Evolutionary conservation across 345 rosid species (phyloP).

Genomic region (Adansonia digitata): DNA sequence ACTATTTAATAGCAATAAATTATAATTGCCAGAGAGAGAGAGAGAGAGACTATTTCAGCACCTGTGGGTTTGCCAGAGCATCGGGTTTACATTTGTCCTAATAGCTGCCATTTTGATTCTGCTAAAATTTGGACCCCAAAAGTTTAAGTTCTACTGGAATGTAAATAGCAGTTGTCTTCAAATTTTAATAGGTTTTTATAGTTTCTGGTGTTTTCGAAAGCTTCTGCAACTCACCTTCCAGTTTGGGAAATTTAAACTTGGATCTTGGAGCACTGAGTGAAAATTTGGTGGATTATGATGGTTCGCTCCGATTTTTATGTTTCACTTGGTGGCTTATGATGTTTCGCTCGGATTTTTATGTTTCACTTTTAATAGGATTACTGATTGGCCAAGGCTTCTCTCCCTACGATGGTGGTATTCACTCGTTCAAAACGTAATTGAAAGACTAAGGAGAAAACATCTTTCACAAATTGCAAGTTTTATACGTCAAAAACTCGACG

Average conservation of each 20-base stretch:
- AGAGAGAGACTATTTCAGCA: constrained; percentile 15
- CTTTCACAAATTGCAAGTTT: too few relatives aligned
- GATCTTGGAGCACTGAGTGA: not conserved
- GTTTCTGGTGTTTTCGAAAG: not conserved
- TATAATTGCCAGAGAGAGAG: not conserved
- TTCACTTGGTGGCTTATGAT: too few relatives aligned
- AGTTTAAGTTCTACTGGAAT: constrained; percentile 13
- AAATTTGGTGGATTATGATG: too few relatives aligned
- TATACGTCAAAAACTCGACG: too few relatives aligned
- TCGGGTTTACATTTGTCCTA: too few relatives aligned
- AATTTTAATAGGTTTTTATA: not conserved
- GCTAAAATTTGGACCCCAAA: too few relatives aligned
- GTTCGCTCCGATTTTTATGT: too few relatives aligned
- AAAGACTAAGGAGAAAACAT: too few relatives aligned
- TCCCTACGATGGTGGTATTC: too few relatives aligned
- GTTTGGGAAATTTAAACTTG: not conserved
- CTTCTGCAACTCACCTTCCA: not conserved
- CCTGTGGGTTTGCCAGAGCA: constrained; percentile 82
- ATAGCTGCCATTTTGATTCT: too few relatives aligned
- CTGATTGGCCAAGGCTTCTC: not conserved
- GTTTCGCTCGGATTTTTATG: too few relatives aligned
- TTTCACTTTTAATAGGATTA: not conserved
- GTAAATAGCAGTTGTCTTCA: not conserved
- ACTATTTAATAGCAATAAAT: not conserved
- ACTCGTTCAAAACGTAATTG: too few relatives aligned